phyloP scores from a whole-genome alignment of 2,329 filamentous ascomycete species.

The Ophiostoma montium region DNA sequence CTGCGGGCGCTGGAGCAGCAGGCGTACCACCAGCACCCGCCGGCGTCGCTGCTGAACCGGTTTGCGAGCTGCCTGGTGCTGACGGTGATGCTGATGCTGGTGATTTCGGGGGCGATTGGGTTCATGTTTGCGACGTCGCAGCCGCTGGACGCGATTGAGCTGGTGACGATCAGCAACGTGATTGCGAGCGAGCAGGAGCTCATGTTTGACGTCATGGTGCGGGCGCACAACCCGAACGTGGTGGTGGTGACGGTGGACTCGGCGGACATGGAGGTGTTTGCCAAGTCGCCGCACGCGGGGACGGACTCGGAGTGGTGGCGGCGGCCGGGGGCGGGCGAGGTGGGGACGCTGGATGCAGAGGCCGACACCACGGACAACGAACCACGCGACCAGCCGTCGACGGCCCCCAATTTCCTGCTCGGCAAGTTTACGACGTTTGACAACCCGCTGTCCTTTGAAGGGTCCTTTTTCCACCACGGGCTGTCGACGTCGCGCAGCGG shows the following conservation, averaged over 20 bases:
- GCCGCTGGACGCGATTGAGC: slow-evolving; percentile 63
- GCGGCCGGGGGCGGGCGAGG: slow-evolving; percentile 23
- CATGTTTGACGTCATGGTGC: slow-evolving; percentile 82
- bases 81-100: slow-evolving; percentile 64
- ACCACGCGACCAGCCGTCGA: slow-evolving; percentile 43
- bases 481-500: slow-evolving; percentile 64
- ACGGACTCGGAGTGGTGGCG: slow-evolving; percentile 48
- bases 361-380: slow-evolving; percentile 22
- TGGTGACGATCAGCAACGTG: slow-evolving; percentile 75
- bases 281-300: slow-evolving; percentile 83
- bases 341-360: no score
- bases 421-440: slow-evolving; percentile 79
- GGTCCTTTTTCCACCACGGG: slow-evolving; percentile 68
- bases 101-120: slow-evolving; percentile 72
- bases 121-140: slow-evolving; percentile 89
- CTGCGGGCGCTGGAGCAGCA: slow-evolving; percentile 62
- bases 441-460: slow-evolving; percentile 76
- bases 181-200: slow-evolving; percentile 88
- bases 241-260: slow-evolving; percentile 75
- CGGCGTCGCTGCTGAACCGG: slow-evolving; percentile 50
- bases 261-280: slow-evolving; percentile 85
- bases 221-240: slow-evolving; percentile 84
- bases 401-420: slow-evolving; percentile 75
- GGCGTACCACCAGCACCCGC: slow-evolving; percentile 40
- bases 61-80: slow-evolving; percentile 80